Percentiles rank a stretch among this genome's conserved stretches.
These are phyloP conservation scores for Mycena chlorophos DNA, from an alignment of 768 basidiomycete genomes.

Conservation along the genomic window DNA sequence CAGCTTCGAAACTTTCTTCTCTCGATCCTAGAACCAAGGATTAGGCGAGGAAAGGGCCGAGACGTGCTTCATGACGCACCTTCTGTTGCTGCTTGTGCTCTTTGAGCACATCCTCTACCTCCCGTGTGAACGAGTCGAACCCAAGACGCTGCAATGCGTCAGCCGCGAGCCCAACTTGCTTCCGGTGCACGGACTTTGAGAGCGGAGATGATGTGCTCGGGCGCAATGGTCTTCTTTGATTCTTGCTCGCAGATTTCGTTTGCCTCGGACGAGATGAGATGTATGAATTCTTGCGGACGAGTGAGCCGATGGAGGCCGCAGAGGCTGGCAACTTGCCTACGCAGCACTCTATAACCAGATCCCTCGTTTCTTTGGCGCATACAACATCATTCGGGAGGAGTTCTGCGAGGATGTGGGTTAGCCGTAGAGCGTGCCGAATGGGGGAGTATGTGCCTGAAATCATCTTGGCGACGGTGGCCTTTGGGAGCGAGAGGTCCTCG, in stretches of 20 bases:
- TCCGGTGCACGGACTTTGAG: constrained; percentile 61
- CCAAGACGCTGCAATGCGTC: constrained; percentile 69
- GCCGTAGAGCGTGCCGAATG: constrained; percentile 12
- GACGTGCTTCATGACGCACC: constrained; percentile 47
- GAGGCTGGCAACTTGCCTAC: constrained; percentile 71
- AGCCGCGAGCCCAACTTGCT: neutral
- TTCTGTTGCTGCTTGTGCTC: constrained; percentile 97
- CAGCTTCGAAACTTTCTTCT: constrained; percentile 89
- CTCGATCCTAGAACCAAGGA: constrained; percentile 62
- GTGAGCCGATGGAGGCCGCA: neutral
- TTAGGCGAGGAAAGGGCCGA: constrained; percentile 9
- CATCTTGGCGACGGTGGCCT: constrained; percentile 97
- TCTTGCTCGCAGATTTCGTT: constrained; percentile 98
- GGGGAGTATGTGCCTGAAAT: constrained; percentile 65
- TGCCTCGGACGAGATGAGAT: constrained; percentile 94
- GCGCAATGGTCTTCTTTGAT: constrained; percentile 98
- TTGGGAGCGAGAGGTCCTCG: constrained; percentile 92
- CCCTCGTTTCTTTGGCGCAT: constrained; percentile 95
- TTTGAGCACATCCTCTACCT: constrained; percentile 90
- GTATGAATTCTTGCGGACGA: constrained; percentile 81
- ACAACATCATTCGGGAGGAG: constrained; percentile 83
- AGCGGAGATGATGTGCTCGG: constrained; percentile 93
- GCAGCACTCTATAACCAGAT: constrained; percentile 97
- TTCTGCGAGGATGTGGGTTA: constrained; percentile 61
- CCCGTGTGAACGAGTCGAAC: constrained; percentile 86